Evolutionary conservation across 192 early-diverging fungal species (phyloP).

Genomic region (Mortierella antarctica): DNA sequence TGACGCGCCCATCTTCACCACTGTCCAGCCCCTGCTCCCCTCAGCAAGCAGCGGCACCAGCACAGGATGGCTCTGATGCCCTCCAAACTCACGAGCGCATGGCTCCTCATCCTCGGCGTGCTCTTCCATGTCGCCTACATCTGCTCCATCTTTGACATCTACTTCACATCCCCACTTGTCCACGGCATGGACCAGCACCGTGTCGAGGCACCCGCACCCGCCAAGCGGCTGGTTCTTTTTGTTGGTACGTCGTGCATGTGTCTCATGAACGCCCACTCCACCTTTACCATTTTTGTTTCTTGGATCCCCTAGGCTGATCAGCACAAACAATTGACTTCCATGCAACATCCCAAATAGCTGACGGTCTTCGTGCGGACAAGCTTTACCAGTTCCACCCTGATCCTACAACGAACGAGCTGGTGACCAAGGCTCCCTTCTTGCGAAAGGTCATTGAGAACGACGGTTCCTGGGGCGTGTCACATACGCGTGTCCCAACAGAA

Average conservation of each 20-base stretch:
- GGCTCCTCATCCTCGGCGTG: constrained; percentile 82
- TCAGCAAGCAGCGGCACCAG: background rate
- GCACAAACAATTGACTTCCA: background rate
- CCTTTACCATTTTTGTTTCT: too few species aligned
- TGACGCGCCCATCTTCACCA: background rate
- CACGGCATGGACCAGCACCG: constrained; percentile 94
- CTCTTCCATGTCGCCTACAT: constrained; percentile 93
- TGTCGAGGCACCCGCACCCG: constrained; percentile 77
- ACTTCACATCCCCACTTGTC: constrained; percentile 97
- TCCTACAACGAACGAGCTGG: constrained; percentile 45
- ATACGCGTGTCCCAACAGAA: constrained; percentile 96
- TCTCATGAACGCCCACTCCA: background rate
- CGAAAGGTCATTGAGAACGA: constrained; percentile 66
- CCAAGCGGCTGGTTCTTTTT: constrained; percentile 87
- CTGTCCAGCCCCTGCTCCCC: background rate
- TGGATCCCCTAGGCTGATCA: background rate
- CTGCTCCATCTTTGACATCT: constrained; percentile 96
- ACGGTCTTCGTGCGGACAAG: constrained; percentile 94
- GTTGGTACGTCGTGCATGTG: constrained; percentile 64
- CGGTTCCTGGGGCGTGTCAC: constrained; percentile 85
- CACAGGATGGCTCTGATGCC: constrained; percentile 42
- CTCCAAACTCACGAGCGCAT: constrained; percentile 49
- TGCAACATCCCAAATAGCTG: constrained; percentile 64
- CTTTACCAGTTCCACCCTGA: constrained; percentile 82
- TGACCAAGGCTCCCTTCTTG: constrained; percentile 68